These are phyloP conservation scores for Ceratocystis harringtonii DNA, from an alignment of 2,329 filamentous ascomycete genomes.

Conservation along the genomic window DNA sequence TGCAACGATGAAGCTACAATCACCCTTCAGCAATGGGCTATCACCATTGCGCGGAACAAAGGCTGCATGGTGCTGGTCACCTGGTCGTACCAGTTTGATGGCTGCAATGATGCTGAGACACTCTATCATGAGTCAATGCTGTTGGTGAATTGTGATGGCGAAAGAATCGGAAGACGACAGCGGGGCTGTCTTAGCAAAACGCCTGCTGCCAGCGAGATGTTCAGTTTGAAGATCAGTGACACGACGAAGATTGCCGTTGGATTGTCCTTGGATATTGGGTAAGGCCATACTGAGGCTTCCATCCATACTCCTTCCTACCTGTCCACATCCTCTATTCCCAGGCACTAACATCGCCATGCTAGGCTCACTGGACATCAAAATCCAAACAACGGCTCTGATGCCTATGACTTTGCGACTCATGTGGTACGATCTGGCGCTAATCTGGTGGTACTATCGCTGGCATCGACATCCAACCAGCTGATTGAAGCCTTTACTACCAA, in stretches of 20 bases:
- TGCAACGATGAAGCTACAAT: not conserved
- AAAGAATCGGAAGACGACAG: not conserved
- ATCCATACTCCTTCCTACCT: not conserved
- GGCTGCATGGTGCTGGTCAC: not conserved
- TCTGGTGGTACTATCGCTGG: not conserved
- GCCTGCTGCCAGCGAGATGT: not conserved
- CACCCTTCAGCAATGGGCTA: not conserved
- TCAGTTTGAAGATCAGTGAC: not conserved
- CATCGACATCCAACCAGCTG: not conserved
- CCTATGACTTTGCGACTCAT: not conserved
- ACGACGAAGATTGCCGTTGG: not conserved
- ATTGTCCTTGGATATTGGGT: not conserved
- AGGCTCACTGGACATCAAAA: not conserved
- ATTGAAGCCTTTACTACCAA: not conserved
- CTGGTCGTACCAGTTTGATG: not conserved
- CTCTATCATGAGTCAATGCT: not conserved
- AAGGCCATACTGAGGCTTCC: not conserved
- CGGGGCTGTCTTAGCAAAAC: not conserved
- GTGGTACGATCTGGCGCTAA: not conserved
- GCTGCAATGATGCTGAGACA: not conserved
- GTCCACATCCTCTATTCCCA: not conserved
- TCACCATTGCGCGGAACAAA: not conserved
- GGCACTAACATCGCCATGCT: not conserved
- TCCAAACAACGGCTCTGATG: not conserved
- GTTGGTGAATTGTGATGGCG: not conserved